Conservation (phyloP, 495 filamentous ascomycete species). For the Penicillium crystallinum region DNA sequence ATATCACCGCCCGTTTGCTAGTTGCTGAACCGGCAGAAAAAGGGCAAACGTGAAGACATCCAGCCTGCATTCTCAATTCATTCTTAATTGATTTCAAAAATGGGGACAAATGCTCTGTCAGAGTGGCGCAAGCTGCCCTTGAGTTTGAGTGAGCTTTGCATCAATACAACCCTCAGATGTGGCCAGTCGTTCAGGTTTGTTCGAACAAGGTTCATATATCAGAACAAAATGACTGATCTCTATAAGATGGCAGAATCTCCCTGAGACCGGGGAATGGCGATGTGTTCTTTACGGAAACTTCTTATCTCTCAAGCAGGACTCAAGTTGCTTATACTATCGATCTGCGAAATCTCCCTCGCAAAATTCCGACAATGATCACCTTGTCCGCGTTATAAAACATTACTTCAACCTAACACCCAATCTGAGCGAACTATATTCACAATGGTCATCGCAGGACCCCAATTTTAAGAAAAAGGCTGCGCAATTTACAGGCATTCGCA, state of each 20-base stretch:
- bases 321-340: slow-evolving; percentile 73
- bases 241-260: slow-evolving; percentile 71
- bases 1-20: slow-evolving; percentile 23
- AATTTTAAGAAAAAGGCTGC: slow-evolving; percentile 88
- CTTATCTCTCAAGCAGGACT: slow-evolving; percentile 78
- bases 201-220: neutral
- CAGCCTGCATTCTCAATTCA: neutral
- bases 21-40: slow-evolving; percentile 5
- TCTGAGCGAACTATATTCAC: slow-evolving; percentile 67
- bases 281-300: slow-evolving; percentile 83
- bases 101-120: slow-evolving; percentile 30
- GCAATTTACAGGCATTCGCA: slow-evolving; percentile 87
- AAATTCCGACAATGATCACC: slow-evolving; percentile 49
- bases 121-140: slow-evolving; percentile 82
- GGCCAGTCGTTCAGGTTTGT: slow-evolving; percentile 79
- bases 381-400: slow-evolving; percentile 60
- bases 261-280: slow-evolving; percentile 78
- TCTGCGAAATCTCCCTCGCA: slow-evolving; percentile 21
- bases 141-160: slow-evolving; percentile 74
- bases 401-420: slow-evolving; percentile 81
- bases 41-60: slow-evolving; percentile 11
- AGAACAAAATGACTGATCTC: slow-evolving; percentile 6
- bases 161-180: slow-evolving; percentile 85
- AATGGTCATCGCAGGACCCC: slow-evolving; percentile 80
- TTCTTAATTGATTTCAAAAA: slow-evolving; percentile 13